Base-by-base conservation (phyloP, 805 yeast species). In the Yamadazyma ubonensis region DNA sequence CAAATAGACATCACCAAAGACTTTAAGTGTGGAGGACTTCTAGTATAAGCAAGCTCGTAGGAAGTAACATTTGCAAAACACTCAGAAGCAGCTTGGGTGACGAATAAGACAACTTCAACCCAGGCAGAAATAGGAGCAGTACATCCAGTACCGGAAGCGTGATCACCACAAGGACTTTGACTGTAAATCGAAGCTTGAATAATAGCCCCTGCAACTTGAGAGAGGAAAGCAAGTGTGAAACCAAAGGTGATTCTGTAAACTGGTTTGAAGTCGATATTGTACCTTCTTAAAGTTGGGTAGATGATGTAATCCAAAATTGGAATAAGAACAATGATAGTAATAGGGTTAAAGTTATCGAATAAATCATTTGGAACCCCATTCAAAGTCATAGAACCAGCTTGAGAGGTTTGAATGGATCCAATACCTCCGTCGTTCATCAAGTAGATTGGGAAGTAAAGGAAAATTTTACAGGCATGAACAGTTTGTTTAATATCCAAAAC, bases 351-450 rank as follows among this genome's bases (percentile, higher is more conserved):
- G 51, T 74, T 75, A 46, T 62, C 68, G 60, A 75, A 72, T 50
- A 76, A 66, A 63, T 76, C 81, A 51, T 76, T 76, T 43, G 80
- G 80, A 49, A 76, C 76, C 33, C 78, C 77, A 21, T 71, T 59
- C 21, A 73, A 61, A 8, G 67, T 55, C 80, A 76, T 73, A 21
- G 76, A 66, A 45, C 76, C 78, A 34, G 79, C 78, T 55, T 75
- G 79, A 3, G 78, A 71, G 42, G 68, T 73, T 52, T 70, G 76
- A 45, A 60, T 55, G 29, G 71, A 59, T 21, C 77, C 77, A 50
- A 74, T 61, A 46, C 79, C 79, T 42, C 70, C 60, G 52, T 75
- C 78, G 44, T 71, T 70, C 58, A 61, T 51, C 45, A 58, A 55
- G 49, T 57, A 65, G 23, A 63, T 53, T 33, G 63, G 58, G 51